phyloP scores from a whole-genome alignment of 306 rosid species.

The Lithocarpus polystachyus region DNA sequence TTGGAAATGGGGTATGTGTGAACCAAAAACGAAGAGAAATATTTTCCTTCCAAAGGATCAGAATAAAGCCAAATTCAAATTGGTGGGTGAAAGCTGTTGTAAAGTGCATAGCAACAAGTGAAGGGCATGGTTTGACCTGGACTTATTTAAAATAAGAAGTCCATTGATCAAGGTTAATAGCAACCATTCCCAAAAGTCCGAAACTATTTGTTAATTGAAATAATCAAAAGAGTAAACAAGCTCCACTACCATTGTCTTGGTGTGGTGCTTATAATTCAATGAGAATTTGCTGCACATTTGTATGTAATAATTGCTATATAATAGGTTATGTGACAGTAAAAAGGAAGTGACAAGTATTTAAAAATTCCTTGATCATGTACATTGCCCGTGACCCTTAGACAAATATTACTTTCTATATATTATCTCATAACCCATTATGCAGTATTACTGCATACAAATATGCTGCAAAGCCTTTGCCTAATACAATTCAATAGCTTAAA shows the following conservation, averaged over 20 bases:
- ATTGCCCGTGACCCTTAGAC: fast-evolving
- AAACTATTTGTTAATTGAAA: background rate
- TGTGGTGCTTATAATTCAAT: too few relatives aligned
- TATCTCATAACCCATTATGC: too few relatives aligned
- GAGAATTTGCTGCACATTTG: too few relatives aligned
- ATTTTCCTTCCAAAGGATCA: background rate
- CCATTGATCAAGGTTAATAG: slow-evolving; percentile 5
- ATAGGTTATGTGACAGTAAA: fast-evolving
- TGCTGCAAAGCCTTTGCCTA: too few relatives aligned
- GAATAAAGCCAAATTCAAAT: slow-evolving; percentile 24
- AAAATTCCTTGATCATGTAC: fast-evolving
- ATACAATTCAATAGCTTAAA: too few relatives aligned
- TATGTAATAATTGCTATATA: too few relatives aligned
- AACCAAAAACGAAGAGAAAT: background rate
- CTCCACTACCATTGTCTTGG: too few relatives aligned
- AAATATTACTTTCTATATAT: too few relatives aligned
- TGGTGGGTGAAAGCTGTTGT: slow-evolving; percentile 14
- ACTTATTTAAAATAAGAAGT: background rate
- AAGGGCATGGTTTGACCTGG: background rate
- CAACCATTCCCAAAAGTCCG: background rate
- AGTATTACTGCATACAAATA: too few relatives aligned
- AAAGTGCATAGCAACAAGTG: slow-evolving; percentile 20
- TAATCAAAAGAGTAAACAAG: background rate
- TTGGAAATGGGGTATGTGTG: background rate
- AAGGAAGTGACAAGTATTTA: too few relatives aligned